phyloP scores from a whole-genome alignment of 1,284 basidiomycete genomes.

The Schizophyllum amplum region DNA sequence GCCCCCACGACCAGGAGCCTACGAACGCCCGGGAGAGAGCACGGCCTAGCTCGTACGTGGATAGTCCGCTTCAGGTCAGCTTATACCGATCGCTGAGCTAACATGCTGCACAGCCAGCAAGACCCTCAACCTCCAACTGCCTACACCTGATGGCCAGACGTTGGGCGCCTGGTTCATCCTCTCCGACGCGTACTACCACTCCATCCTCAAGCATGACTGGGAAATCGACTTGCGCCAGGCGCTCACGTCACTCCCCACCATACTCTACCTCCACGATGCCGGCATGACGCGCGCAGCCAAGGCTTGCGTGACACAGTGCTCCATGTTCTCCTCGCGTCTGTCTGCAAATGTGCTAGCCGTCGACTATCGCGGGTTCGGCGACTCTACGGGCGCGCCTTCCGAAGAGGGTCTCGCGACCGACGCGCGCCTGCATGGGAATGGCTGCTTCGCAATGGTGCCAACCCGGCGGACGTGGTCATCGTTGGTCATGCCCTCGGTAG shows the following conservation, averaged over 20 bases:
- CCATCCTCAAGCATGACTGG: conserved; percentile 17
- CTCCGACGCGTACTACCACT: conserved; percentile 59
- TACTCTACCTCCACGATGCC: conserved; percentile 89
- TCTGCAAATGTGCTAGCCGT: conserved; percentile 75
- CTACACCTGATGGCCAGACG: conserved; percentile 68
- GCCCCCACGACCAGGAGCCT: conserved; percentile 59
- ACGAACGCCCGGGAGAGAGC: conserved; percentile 61
- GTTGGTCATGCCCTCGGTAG: conserved; percentile 83
- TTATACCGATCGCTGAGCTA: background rate
- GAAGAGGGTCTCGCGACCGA: conserved; percentile 71
- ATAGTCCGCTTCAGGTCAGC: background rate
- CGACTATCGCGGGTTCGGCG: conserved; percentile 84
- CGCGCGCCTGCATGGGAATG: conserved; percentile 77
- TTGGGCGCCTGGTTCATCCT: conserved; percentile 90
- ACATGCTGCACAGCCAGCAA: conserved; percentile 53
- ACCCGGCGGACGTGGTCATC: conserved; percentile 52
- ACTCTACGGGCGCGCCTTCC: conserved; percentile 72
- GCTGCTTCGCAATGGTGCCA: conserved; percentile 52
- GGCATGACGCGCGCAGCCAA: conserved; percentile 65
- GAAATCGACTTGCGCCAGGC: conserved; percentile 31
- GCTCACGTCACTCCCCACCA: conserved; percentile 53
- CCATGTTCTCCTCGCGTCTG: conserved; percentile 51
- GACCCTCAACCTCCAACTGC: conserved; percentile 63
- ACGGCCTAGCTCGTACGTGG: conserved; percentile 75
- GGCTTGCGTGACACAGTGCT: conserved; percentile 56